These are phyloP conservation scores for Fusarium humuli DNA, from an alignment of 2,329 filamentous ascomycete species.

Conservation along the genomic window DNA sequence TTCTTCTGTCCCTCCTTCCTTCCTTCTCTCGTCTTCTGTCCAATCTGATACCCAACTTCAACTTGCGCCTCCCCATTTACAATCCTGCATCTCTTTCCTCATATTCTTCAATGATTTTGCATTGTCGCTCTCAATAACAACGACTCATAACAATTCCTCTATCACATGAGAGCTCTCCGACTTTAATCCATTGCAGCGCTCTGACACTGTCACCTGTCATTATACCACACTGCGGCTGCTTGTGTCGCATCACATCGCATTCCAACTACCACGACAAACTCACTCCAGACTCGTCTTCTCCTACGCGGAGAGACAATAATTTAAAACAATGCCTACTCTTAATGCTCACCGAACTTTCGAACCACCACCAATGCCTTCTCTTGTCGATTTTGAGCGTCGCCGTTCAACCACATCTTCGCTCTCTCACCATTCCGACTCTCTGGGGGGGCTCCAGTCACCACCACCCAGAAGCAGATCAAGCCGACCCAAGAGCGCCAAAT, in stretches of 20 bases:
- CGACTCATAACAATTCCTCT: neutral
- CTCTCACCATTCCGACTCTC: constrained; percentile 33
- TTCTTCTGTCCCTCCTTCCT: constrained; percentile 26
- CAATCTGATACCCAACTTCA: constrained; percentile 9
- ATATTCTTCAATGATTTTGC: constrained; percentile 6
- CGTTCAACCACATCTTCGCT: constrained; percentile 40
- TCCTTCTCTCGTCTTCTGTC: constrained; percentile 18
- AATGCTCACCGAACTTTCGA: constrained; percentile 44
- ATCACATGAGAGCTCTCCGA: neutral
- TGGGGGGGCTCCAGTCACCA: constrained; percentile 39
- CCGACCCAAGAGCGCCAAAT: constrained; percentile 48
- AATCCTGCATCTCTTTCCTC: neutral
- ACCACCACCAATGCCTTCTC: constrained; percentile 41
- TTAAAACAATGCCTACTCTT: constrained; percentile 41
- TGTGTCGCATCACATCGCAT: constrained; percentile 19
- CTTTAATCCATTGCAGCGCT: neutral
- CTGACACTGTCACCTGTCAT: neutral
- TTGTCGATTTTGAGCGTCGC: constrained; percentile 45
- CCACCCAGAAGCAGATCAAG: constrained; percentile 38
- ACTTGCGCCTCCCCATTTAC: constrained; percentile 5
- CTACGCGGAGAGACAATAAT: constrained; percentile 2
- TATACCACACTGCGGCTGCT: neutral
- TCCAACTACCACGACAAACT: constrained; percentile 13
- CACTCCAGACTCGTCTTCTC: neutral
- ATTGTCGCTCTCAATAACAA: constrained; percentile 17